These are phyloP conservation scores for Avena eriantha DNA, from an alignment of 176 grass and related monocot species.

Conservation along the genomic window DNA sequence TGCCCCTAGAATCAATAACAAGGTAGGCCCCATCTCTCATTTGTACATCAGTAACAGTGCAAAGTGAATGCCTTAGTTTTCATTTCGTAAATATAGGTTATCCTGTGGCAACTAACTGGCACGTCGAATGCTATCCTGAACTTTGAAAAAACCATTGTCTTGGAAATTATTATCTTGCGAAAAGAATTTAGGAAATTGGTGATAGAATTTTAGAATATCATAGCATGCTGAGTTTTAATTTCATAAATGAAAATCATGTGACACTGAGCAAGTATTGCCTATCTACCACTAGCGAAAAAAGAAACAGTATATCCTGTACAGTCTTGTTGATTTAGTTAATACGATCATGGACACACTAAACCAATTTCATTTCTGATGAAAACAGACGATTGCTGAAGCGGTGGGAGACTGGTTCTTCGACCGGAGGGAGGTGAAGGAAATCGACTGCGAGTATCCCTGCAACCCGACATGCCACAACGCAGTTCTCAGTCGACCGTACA, in stretches of 20 bases:
- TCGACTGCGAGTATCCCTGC: slow-evolving; percentile 59
- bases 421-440: slow-evolving; percentile 53
- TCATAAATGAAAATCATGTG: not conserved
- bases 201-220: not conserved
- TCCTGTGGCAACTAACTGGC: not conserved
- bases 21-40: slow-evolving; percentile 41
- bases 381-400: slow-evolving; percentile 50
- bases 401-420: slow-evolving; percentile 60
- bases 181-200: not conserved
- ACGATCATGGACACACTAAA: not conserved
- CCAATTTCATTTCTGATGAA: not conserved
- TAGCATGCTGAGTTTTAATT: not conserved
- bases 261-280: too few relatives aligned
- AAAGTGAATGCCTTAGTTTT: not conserved
- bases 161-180: not conserved
- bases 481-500: slow-evolving; percentile 41
- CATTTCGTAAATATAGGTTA: not conserved
- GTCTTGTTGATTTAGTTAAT: not conserved
- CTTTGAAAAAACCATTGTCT: not conserved
- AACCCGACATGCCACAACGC: slow-evolving; percentile 55
- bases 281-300: not conserved
- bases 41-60: not conserved
- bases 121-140: not conserved
- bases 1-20: slow-evolving; percentile 67
- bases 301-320: not conserved